Evolutionary conservation across 164 flowering plant genomes (phyloP).

Genomic region (Stephania japonica): DNA sequence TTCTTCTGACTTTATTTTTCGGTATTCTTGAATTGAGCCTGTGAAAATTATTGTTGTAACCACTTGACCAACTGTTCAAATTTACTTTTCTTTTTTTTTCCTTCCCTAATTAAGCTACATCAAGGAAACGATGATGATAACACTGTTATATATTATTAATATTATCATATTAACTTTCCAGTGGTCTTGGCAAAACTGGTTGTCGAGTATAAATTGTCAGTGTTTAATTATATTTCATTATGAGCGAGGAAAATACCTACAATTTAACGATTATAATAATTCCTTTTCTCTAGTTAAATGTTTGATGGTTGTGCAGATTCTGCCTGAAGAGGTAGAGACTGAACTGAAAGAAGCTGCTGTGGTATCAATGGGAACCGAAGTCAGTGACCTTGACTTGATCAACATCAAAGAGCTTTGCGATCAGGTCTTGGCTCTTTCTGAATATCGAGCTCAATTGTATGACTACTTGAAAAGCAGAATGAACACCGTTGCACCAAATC

Average conservation of each 20-base stretch:
- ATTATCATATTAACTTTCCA: no score
- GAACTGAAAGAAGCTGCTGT: slow-evolving; percentile 77
- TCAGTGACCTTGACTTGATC: slow-evolving; percentile 77
- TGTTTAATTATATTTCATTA: no score
- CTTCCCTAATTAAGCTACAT: no score
- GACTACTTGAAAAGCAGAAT: slow-evolving; percentile 79
- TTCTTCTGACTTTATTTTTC: no score
- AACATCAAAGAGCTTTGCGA: slow-evolving; percentile 82
- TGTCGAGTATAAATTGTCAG: no score
- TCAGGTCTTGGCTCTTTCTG: slow-evolving; percentile 76
- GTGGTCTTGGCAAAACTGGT: no score
- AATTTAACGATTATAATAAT: no score
- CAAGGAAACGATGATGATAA: no score
- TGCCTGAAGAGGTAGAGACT: slow-evolving; percentile 72
- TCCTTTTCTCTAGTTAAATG: not conserved
- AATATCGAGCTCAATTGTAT: slow-evolving; percentile 82
- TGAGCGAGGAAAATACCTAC: no score
- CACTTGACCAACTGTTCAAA: not conserved
- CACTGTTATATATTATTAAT: no score
- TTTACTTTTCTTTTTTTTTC: not conserved
- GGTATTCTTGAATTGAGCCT: not conserved
- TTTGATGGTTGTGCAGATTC: slow-evolving; percentile 31
- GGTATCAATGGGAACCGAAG: slow-evolving; percentile 95
- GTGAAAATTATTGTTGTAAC: not conserved
- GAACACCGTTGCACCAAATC: slow-evolving; percentile 89